These are phyloP conservation scores for Pelargonium australe DNA, from an alignment of 441 rosid genomes.

Conservation along the genomic window DNA sequence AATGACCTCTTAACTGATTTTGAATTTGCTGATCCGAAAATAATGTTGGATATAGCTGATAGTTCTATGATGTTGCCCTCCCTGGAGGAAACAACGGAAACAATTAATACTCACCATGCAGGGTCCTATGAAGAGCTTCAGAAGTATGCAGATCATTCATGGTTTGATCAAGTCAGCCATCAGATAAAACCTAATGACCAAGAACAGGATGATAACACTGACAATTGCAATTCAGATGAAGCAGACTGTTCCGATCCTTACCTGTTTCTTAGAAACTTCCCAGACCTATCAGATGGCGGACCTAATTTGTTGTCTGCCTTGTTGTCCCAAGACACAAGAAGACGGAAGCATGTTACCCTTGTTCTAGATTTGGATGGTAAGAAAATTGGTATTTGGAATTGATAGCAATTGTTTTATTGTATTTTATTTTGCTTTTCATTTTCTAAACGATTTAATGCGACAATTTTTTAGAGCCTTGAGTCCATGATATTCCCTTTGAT, in stretches of 20 bases:
- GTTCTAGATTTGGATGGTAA: slow-evolving; percentile 95
- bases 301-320: slow-evolving; percentile 77
- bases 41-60: slow-evolving; percentile 53
- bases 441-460: no score
- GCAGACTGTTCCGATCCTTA: slow-evolving; percentile 64
- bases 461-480: no score
- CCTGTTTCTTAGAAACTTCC: slow-evolving; percentile 81
- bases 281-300: slow-evolving; percentile 69
- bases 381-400: slow-evolving; percentile 11
- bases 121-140: slow-evolving; percentile 39
- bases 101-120: slow-evolving; percentile 35
- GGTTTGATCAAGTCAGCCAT: slow-evolving; percentile 54
- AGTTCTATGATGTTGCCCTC: slow-evolving; percentile 72
- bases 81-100: slow-evolving; percentile 54
- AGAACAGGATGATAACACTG: slow-evolving; percentile 38
- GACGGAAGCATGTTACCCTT: slow-evolving; percentile 71
- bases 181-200: slow-evolving; percentile 46
- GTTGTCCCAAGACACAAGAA: slow-evolving; percentile 87
- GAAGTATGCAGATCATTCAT: slow-evolving; percentile 24
- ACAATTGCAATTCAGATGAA: slow-evolving; percentile 40
- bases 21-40: slow-evolving; percentile 50
- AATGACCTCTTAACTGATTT: slow-evolving; percentile 51
- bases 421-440: no score
- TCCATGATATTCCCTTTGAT: no score
- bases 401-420: neutral